These are phyloP conservation scores for Mollisiaceae sp. DNA, from an alignment of 2,329 filamentous ascomycete genomes.

Conservation along the genomic window DNA sequence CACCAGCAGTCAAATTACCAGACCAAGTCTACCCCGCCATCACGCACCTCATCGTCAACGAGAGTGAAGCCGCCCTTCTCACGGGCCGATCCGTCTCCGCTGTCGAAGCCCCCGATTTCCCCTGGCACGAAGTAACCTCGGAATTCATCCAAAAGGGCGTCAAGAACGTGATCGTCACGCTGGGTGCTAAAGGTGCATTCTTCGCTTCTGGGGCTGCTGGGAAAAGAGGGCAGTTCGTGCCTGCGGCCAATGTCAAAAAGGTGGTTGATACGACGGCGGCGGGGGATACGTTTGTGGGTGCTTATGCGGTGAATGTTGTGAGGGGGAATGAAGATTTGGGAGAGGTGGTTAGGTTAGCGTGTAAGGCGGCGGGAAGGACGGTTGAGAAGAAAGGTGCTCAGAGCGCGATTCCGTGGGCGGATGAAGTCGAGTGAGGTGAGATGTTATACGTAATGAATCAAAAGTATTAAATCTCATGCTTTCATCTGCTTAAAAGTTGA, in stretches of 20 bases:
- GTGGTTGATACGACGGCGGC: slow-evolving; percentile 95
- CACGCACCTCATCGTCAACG: slow-evolving; percentile 85
- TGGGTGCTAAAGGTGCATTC: slow-evolving; percentile 81
- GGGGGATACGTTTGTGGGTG: slow-evolving; percentile 92
- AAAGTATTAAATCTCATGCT: no score
- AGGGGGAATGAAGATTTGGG: slow-evolving; percentile 41
- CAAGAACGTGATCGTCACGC: slow-evolving; percentile 78
- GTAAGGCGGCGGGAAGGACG: slow-evolving; percentile 67
- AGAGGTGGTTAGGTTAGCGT: slow-evolving; percentile 63
- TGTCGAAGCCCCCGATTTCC: slow-evolving; percentile 52
- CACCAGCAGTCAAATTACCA: slow-evolving; percentile 74
- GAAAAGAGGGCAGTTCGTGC: slow-evolving; percentile 55
- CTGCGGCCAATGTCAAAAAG: slow-evolving; percentile 68
- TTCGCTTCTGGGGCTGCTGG: slow-evolving; percentile 52
- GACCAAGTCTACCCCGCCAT: slow-evolving; percentile 68
- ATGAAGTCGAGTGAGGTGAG: slow-evolving; percentile 48
- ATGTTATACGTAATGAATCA: no score
- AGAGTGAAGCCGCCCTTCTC: slow-evolving; percentile 83
- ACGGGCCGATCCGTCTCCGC: slow-evolving; percentile 53
- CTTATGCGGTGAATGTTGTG: slow-evolving; percentile 78
- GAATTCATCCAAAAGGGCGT: slow-evolving; percentile 75
- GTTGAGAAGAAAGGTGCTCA: slow-evolving; percentile 70
- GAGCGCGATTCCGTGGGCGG: slow-evolving; percentile 68
- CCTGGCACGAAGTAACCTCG: slow-evolving; percentile 51
- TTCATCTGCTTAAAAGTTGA: no score